A percentile compares a stretch with the other conserved stretches of the same genome.
These are phyloP conservation scores for Coemansia sp. DNA, from an alignment of 192 early-diverging fungal genomes.

Conservation along the genomic window DNA sequence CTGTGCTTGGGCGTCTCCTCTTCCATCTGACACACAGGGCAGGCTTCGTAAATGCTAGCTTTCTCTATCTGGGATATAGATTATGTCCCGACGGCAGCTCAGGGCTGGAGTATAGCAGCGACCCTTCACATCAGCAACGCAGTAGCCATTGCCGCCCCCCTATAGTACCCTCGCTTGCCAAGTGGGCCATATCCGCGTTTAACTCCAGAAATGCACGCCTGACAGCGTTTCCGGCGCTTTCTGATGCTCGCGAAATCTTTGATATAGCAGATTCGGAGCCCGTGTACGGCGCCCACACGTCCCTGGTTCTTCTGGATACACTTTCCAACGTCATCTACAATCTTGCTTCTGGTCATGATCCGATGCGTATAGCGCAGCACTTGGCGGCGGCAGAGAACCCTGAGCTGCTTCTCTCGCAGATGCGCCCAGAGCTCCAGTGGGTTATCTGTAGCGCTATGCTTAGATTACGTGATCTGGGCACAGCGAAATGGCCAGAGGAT, in stretches of 20 bases:
- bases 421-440: slow-evolving; percentile 37
- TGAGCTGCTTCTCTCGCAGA: slow-evolving; percentile 13
- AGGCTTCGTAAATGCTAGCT: background rate
- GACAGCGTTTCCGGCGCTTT: slow-evolving; percentile 28
- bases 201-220: background rate
- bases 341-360: slow-evolving; percentile 11
- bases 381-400: slow-evolving; percentile 13
- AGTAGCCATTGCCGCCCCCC: background rate
- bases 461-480: slow-evolving; percentile 14
- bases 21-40: slow-evolving; percentile 18
- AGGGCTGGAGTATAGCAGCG: background rate
- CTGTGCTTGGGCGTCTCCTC: slow-evolving; percentile 20
- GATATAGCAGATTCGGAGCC: slow-evolving; percentile 34
- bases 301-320: slow-evolving; percentile 18
- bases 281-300: slow-evolving; percentile 9
- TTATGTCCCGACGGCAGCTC: background rate
- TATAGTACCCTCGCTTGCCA: slow-evolving; percentile 24
- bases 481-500: slow-evolving; percentile 21
- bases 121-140: slow-evolving; percentile 5
- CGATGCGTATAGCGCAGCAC: slow-evolving; percentile 15
- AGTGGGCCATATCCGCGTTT: slow-evolving; percentile 23
- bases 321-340: slow-evolving; percentile 17
- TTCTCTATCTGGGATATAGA: slow-evolving; percentile 5
- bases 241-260: slow-evolving; percentile 24
- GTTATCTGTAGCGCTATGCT: slow-evolving; percentile 16